Base-by-base conservation (phyloP, 1,284 basidiomycete genomes). In the Trichosporon sp. region DNA sequence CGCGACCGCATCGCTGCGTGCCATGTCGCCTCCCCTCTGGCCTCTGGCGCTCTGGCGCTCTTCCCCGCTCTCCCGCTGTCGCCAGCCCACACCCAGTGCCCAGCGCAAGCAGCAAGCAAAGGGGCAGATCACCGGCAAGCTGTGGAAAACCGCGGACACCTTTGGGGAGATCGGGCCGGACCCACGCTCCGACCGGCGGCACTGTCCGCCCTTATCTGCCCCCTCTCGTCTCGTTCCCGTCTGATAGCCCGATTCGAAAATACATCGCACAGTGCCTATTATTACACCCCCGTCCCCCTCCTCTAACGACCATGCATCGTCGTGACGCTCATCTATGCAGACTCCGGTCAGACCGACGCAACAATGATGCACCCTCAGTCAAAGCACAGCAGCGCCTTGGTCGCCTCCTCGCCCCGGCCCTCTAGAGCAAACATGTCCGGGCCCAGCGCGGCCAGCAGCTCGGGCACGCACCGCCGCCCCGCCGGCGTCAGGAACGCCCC, bases 381-480 rank as follows among this genome's bases (percentile, higher is more conserved):
- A 31, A 69, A 72, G 32, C 29, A 34, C 34, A 72, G 60, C 25
- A 72, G 29, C 2, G 62, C 71, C 51, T 67, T 69, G 3, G 63
- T 60, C 32, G 15, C n/a, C 38, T 23, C 25, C 27, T 68, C 47
- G 35, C 66, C 27, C 51, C 23, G n/a, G 23, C 56, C 47, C 25
- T 34, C 23, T 21, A 32, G 51, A 12, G 71, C 68, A 23, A 73
- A 32, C 66, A 71, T 53, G 21, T 69, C 69, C 3, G 38, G 25
- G 1, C 72, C 72, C 4, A 73, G 5, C 13, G 70, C 70, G 0
- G 72, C 72, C 7, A 71, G 68, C 6, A 69, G 58, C 62, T 73
- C 62, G 23, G 18, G 27, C 23, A 64, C 64, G 38, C 32, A 18
- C 23, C 35, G 18, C 3, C 66, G 64, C 0, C 65, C 72, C 21